phyloP scores from a whole-genome alignment of 306 rosid species.

The Ochetophila trinervis region DNA sequence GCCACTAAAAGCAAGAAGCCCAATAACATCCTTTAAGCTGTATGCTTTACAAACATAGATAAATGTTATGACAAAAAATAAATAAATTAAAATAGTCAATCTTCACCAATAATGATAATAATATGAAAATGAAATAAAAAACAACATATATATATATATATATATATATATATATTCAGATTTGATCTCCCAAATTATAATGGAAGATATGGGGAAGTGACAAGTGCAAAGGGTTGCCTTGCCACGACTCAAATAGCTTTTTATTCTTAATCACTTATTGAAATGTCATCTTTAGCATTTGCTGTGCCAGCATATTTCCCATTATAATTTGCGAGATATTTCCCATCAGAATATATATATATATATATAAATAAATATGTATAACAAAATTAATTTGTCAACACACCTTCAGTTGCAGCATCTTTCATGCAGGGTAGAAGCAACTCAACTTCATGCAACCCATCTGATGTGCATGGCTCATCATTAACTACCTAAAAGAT shows the following conservation, averaged over 20 bases:
- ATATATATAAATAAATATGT: too few species aligned
- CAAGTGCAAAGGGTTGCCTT: too few species aligned
- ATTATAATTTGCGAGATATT: too few species aligned
- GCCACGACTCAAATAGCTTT: too few species aligned
- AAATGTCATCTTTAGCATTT: too few species aligned
- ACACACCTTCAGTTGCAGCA: slow-evolving; percentile 50
- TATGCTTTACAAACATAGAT: slow-evolving; percentile 46
- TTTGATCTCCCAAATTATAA: too few species aligned
- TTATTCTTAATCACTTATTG: too few species aligned
- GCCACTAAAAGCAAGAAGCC: slow-evolving; percentile 65
- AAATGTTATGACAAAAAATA: slow-evolving; percentile 27
- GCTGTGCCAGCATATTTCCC: too few species aligned
- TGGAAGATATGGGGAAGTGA: too few species aligned
- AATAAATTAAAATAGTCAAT: neutral
- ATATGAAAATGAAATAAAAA: neutral
- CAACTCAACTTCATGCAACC: slow-evolving; percentile 73
- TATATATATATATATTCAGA: too few species aligned
- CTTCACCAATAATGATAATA: neutral
- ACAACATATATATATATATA: too few species aligned
- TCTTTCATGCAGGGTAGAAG: slow-evolving; percentile 59
- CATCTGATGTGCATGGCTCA: slow-evolving; percentile 49
- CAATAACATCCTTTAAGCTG: slow-evolving; percentile 67
- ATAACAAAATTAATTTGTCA: neutral
- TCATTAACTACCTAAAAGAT: slow-evolving; percentile 50
- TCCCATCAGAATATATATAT: too few species aligned